Percentiles rank a stretch among this genome's conserved stretches.
Conservation (phyloP, 2,329 filamentous ascomycete genomes). For the Cephalotrichum gorgonifer region DNA sequence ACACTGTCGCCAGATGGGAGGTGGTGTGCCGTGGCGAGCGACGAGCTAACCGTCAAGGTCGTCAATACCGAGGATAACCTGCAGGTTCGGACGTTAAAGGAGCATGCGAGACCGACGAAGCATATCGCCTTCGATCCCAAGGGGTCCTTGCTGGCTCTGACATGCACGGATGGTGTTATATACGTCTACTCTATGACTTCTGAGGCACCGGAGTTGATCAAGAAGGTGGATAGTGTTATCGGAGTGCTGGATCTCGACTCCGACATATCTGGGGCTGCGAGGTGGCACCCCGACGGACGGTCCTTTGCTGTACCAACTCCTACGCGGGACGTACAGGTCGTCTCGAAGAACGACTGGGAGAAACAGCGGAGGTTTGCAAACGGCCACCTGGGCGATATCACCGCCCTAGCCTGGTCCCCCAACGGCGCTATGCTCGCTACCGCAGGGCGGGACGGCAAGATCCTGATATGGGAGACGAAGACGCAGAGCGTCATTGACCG, state of each 20-base stretch:
- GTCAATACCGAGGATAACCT: slow-evolving; percentile 73
- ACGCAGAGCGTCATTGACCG: slow-evolving; percentile 72
- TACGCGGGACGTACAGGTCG: slow-evolving; percentile 71
- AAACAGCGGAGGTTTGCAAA: slow-evolving; percentile 69
- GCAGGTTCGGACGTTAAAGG: slow-evolving; percentile 65
- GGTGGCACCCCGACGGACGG: slow-evolving; percentile 91
- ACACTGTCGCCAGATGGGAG: slow-evolving; percentile 69
- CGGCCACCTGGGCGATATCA: slow-evolving; percentile 76
- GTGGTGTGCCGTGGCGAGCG: slow-evolving; percentile 94
- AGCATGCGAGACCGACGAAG: slow-evolving; percentile 81
- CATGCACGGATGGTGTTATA: slow-evolving; percentile 78
- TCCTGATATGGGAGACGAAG: slow-evolving; percentile 81
- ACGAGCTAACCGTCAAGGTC: slow-evolving; percentile 84
- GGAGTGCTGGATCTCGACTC: slow-evolving; percentile 66
- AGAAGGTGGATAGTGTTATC: slow-evolving; percentile 79
- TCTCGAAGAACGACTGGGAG: slow-evolving; percentile 86
- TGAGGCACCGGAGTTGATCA: slow-evolving; percentile 70
- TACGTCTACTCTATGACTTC: slow-evolving; percentile 80
- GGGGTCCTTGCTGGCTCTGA: slow-evolving; percentile 65
- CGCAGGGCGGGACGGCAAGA: slow-evolving; percentile 55
- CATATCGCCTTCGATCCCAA: slow-evolving; percentile 81
- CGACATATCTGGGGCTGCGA: slow-evolving; percentile 62
- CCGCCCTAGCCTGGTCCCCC: slow-evolving; percentile 82
- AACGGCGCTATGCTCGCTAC: slow-evolving; percentile 82
- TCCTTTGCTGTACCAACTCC: slow-evolving; percentile 81